phyloP scores from a whole-genome alignment of 257 asterid genomes.

The Solanum tarapatanum region DNA sequence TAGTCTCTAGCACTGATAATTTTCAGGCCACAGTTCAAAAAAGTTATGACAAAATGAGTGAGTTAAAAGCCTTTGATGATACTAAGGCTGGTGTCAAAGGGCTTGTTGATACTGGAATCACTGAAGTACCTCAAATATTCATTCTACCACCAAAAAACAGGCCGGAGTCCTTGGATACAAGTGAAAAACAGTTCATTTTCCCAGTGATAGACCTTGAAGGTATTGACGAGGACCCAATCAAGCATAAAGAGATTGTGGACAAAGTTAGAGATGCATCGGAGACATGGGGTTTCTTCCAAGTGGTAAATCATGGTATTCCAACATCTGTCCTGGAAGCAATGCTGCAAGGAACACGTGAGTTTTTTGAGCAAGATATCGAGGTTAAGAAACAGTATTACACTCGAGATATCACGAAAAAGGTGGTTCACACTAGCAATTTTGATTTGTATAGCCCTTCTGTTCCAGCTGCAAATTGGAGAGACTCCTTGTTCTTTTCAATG shows the following conservation, averaged over 20 bases:
- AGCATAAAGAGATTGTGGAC: constrained; percentile 6
- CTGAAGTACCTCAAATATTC: background rate
- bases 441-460: constrained; percentile 26
- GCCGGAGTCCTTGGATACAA: background rate
- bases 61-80: background rate
- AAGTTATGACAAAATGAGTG: background rate
- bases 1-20: background rate
- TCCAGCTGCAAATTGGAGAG: constrained; percentile 43
- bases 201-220: constrained; percentile 32
- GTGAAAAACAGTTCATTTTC: background rate
- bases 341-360: constrained; percentile 34
- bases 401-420: constrained; percentile 16
- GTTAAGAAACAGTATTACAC: constrained; percentile 42
- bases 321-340: constrained; percentile 17
- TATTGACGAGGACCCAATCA: background rate
- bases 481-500: constrained; percentile 5
- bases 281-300: constrained; percentile 53
- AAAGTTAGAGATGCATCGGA: constrained; percentile 33
- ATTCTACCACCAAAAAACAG: background rate
- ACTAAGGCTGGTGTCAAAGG: background rate
- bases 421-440: constrained; percentile 31
- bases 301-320: constrained; percentile 27
- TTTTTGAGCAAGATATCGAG: constrained; percentile 46
- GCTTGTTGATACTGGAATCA: background rate
- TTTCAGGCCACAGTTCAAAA: background rate